A percentile compares a stretch with the other conserved stretches of the same genome.
phyloP scores from a whole-genome alignment of 345 rosid species.

The Balakata baccata region DNA sequence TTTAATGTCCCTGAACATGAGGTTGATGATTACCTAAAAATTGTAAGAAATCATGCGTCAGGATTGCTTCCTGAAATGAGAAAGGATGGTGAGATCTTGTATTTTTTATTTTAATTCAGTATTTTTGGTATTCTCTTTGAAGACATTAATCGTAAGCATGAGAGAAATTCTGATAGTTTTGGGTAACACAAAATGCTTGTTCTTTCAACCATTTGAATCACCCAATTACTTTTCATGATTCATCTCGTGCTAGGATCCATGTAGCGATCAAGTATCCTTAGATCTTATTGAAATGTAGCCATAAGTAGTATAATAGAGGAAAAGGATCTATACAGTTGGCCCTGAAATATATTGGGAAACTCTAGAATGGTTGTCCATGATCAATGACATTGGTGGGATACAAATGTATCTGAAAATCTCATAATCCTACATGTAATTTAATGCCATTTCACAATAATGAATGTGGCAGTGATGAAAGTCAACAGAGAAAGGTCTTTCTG shows the following conservation, averaged over 20 bases:
- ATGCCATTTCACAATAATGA: not conserved
- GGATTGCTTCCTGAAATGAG: conserved; percentile 93
- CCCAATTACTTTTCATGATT: not conserved
- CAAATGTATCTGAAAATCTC: not conserved
- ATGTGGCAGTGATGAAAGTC: not conserved
- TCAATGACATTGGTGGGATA: not conserved
- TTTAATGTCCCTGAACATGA: conserved; percentile 74
- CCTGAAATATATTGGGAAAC: not conserved
- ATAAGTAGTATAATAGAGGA: not conserved
- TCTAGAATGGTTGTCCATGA: not conserved
- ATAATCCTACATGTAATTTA: not conserved
- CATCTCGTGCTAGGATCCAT: not conserved
- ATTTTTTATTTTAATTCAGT: not conserved
- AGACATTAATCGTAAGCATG: not conserved
- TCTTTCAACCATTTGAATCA: not conserved
- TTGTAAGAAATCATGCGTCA: conserved; percentile 78
- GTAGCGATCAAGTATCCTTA: not conserved
- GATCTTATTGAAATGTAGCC: not conserved
- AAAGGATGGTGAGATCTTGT: conserved; percentile 70
- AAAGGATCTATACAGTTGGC: not conserved
- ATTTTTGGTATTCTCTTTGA: not conserved
- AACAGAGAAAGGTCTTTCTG: not conserved
- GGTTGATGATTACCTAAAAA: conserved; percentile 81
- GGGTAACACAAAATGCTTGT: not conserved
- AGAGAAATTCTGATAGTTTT: not conserved